These are phyloP conservation scores for Penicillium sp. DNA, from an alignment of 2,329 filamentous ascomycete genomes.

Conservation along the genomic window DNA sequence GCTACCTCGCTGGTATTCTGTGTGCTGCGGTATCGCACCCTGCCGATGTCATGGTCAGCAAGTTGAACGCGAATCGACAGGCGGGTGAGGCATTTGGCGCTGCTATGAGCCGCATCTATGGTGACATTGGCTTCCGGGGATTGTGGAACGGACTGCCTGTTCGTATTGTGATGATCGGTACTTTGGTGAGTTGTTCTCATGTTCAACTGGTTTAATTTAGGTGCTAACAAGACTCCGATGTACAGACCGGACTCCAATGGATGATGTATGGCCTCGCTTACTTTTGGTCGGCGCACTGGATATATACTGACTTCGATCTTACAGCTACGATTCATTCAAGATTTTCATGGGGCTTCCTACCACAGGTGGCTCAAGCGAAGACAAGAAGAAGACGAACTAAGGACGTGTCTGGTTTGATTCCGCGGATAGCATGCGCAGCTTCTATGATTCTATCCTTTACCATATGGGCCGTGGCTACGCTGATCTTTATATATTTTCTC, in stretches of 20 bases:
- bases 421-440: background rate
- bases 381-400: conserved; percentile 44
- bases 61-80: conserved; percentile 77
- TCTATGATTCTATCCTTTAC: background rate
- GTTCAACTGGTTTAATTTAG: background rate
- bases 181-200: conserved; percentile 47
- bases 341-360: conserved; percentile 86
- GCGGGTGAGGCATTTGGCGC: conserved; percentile 74
- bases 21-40: conserved; percentile 81
- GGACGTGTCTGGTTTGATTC: background rate
- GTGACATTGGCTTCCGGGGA: conserved; percentile 81
- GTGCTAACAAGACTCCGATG: conserved; percentile 19
- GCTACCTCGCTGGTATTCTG: conserved; percentile 84
- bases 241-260: conserved; percentile 77
- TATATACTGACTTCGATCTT: conserved; percentile 25
- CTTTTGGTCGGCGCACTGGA: background rate
- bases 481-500: background rate
- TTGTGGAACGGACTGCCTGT: conserved; percentile 90
- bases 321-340: conserved; percentile 72
- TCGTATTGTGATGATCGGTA: conserved; percentile 85
- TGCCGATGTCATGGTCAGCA: conserved; percentile 87
- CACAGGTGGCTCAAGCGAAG: conserved; percentile 64
- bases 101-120: conserved; percentile 78
- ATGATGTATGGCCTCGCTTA: conserved; percentile 70
- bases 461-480: background rate